phyloP scores from a whole-genome alignment of 2,329 filamentous ascomycete species.

The Colletotrichum salicis region DNA sequence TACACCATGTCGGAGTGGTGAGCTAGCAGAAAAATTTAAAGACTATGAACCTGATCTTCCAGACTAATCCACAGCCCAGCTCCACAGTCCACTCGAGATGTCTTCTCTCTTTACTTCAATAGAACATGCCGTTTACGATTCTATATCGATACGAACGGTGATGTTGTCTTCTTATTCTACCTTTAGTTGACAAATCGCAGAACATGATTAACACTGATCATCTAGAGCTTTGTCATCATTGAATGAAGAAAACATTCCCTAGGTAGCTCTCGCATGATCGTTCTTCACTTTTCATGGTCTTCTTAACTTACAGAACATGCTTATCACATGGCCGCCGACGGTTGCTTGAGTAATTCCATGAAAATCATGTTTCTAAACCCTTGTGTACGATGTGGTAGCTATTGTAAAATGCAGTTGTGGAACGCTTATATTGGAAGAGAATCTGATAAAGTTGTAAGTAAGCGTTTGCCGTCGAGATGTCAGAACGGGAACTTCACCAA shows the following conservation, averaged over 20 bases:
- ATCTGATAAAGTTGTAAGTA: neutral
- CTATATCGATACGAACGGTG: no score
- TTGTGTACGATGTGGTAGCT: neutral
- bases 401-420: neutral
- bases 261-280: neutral
- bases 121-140: no score
- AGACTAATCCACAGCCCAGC: no score
- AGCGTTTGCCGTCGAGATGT: neutral
- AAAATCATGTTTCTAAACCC: neutral
- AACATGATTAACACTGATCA: no score
- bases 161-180: no score
- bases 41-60: neutral
- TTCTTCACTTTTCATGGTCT: neutral
- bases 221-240: no score
- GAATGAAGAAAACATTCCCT: no score
- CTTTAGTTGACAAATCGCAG: no score
- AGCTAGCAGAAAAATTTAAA: no score
- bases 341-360: neutral
- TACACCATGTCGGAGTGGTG: slow-evolving; percentile 27
- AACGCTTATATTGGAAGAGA: neutral
- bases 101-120: neutral
- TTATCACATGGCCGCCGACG: neutral
- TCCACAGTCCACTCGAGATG: no score
- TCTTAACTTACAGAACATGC: neutral
- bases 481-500: neutral